Evolutionary conservation across 2,329 filamentous ascomycete genomes (phyloP), one percentile per base, ranked within the genome.

Genomic region (Diaporthe eres): DNA sequence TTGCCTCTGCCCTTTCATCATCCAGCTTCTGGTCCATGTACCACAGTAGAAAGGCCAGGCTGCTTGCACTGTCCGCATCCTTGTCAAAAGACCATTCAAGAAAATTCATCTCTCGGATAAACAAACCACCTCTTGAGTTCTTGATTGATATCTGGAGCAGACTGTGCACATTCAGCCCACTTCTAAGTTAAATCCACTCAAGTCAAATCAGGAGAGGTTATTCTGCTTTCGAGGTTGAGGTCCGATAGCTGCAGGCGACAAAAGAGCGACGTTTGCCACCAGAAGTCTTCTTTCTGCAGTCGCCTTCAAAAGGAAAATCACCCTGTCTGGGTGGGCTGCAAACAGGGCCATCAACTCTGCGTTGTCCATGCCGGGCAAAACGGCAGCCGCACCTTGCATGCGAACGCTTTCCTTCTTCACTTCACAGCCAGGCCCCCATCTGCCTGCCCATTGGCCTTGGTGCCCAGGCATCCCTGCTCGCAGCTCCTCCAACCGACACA

Each of bases 41-140:
- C 44, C 44, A 53, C 65, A 68, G 47, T 53, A 68, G 15, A 53
- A 53, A 22, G 25, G 15, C 25, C 4, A n/a, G 6, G 22, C 31
- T 68, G 65, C 47, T 68, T 68, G 65, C 65, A 55, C 47, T 53
- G 47, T 68, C 31, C 31, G 22, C 65, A 53, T 53, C 65, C 65
- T 53, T 53, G 65, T 53, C 65, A 28, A 25, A 17, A 68, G 47
- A 53, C 22, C 4, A 13, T 25, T 49, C 47, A 51, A 25, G 31
- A 53, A 37, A 39, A 25, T 68, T 51, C 44, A 53, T 51, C 31
- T 34, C 44, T 17, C 7, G 4, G 34, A 65, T 31, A 44, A 28
- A n/a, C 22, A 47, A 28, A 63, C 15, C 44, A 44, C n/a, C 15
- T 31, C 60, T 63, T 7, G 10, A n/a, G 17, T 47, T 34, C 25